Evolutionary conservation across 179 eudicot genomes (phyloP), one percentile per base, ranked within the genome.

Genomic region (Dionaea muscipula): DNA sequence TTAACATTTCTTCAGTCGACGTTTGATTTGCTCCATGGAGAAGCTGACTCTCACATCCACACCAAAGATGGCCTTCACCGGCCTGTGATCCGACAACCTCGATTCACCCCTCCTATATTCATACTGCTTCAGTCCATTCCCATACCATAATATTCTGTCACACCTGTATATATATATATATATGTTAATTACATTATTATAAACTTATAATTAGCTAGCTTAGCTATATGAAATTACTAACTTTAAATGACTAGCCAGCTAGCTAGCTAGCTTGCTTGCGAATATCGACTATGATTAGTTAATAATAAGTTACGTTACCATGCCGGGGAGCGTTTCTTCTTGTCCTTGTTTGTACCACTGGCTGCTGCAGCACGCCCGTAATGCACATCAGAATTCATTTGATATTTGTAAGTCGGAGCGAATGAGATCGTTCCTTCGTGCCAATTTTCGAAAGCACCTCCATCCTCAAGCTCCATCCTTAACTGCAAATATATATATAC

Each of bases 321-420:
- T 51, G 81, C 81, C 28, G 81, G 81, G 47, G 66, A 51, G 1
- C 81, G 73, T 36, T 62, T 64, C 73, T 77, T 77, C 57, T 66
- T 64, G 16, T 56, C 66, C 47, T 62, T 73, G 45, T 59, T 70
- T n/a, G n/a, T n/a, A n/a, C 52, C 62, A 1, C 10, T 31, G 35
- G 5, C 35, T 0, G 5, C 23, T 50, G 53, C 17, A 20, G 36
- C 13, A n/a, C 39, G n/a, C 1, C 75, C 78, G 47, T 57, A 67
- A 26, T 77, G 73, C 17, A 64, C 53, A 38, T 70, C 64, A 0
- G 78, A 73, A 52, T 73, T 67, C 0, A 51, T 66, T n/a, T 70
- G 21, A 24, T 73, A 77, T 55, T 77, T 77, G 61, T 77, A 77
- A 26, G 78, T 77, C 0, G 81, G 81, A 7, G 75, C 67, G 39